phyloP scores from a whole-genome alignment of 192 early-diverging fungal genomes.

The Backusella mclennaniae region DNA sequence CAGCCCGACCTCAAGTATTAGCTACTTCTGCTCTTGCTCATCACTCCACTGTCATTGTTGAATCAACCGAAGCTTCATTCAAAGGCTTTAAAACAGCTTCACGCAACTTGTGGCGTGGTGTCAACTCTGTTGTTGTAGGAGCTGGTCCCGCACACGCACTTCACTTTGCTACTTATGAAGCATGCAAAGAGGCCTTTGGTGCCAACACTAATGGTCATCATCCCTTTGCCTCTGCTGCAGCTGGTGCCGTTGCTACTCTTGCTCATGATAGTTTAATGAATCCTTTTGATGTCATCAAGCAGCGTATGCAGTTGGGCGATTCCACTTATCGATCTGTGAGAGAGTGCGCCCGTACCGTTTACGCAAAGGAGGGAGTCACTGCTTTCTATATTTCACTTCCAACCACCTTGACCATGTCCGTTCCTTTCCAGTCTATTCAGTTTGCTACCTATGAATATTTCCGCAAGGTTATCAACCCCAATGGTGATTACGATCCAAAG shows the following conservation, averaged over 20 bases:
- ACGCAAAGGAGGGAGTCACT: conserved; percentile 71
- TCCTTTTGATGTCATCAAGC: conserved; percentile 97
- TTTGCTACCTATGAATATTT: conserved; percentile 92
- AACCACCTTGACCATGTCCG: conserved; percentile 90
- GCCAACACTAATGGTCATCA: conserved; percentile 54
- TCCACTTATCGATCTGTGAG: conserved; percentile 67
- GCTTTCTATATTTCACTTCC: conserved; percentile 96
- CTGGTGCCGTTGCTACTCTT: conserved; percentile 87
- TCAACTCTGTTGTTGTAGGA: conserved; percentile 89
- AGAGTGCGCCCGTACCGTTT: conserved; percentile 68
- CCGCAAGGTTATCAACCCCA: conserved; percentile 79
- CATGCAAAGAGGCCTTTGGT: conserved; percentile 77
- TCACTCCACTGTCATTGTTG: conserved; percentile 56
- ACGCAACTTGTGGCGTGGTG: conserved; percentile 84
- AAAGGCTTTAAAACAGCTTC: conserved; percentile 15
- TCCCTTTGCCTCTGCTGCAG: conserved; percentile 68
- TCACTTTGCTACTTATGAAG: conserved; percentile 93
- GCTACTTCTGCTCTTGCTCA: neutral
- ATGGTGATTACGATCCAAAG: conserved; percentile 77
- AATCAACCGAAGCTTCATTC: conserved; percentile 39
- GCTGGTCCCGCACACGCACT: conserved; percentile 95
- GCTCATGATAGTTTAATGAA: conserved; percentile 90
- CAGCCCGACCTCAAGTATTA: conserved; percentile 34
- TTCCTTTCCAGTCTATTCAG: conserved; percentile 94
- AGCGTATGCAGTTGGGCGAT: conserved; percentile 89